phyloP scores from a whole-genome alignment of 441 rosid species.

The Mallotus repandus region DNA sequence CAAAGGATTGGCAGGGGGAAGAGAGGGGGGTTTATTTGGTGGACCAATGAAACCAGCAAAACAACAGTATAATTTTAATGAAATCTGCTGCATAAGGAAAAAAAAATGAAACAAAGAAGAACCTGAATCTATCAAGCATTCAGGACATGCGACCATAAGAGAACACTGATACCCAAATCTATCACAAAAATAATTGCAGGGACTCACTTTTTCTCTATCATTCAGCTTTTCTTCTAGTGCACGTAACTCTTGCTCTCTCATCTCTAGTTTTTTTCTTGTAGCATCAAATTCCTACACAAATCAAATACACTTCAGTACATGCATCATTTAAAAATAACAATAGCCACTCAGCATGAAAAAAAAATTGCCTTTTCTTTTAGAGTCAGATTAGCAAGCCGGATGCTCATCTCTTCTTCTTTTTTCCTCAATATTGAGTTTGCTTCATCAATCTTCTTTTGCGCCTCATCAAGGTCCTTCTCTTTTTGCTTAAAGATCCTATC shows the following conservation, averaged over 20 bases:
- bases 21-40: no score
- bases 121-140: neutral
- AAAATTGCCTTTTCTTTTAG: conserved; percentile 60
- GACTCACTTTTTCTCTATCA: conserved; percentile 73
- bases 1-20: no score
- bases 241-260: conserved; percentile 60
- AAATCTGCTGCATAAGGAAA: neutral
- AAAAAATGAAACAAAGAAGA: neutral
- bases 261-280: conserved; percentile 55
- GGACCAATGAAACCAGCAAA: neutral
- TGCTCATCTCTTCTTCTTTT: conserved; percentile 68
- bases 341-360: conserved; percentile 19
- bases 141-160: neutral
- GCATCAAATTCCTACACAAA: conserved; percentile 59
- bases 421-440: conserved; percentile 50
- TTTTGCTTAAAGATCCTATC: conserved; percentile 69
- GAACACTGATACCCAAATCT: neutral
- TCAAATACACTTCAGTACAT: conserved; percentile 22
- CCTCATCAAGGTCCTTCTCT: conserved; percentile 78
- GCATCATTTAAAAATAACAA: neutral
- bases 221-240: conserved; percentile 69
- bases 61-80: neutral
- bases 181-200: conserved; percentile 4
- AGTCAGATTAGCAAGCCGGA: conserved; percentile 54
- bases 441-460: conserved; percentile 70